Base-by-base conservation (phyloP, 768 basidiomycete genomes). In the Leucogyrophana mollusca region DNA sequence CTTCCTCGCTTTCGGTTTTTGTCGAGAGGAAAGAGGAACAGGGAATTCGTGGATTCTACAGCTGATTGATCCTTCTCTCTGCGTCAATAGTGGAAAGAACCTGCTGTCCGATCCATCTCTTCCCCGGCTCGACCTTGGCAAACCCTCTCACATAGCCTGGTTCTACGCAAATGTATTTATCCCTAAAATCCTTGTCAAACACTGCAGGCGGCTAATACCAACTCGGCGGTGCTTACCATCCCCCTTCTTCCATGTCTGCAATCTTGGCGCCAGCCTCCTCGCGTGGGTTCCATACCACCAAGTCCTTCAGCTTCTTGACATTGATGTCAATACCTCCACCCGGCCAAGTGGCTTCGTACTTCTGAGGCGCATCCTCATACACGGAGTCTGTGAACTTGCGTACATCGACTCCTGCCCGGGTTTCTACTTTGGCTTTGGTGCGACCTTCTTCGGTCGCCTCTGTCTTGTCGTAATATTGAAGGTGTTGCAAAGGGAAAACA, bases 241-340 rank as follows among this genome's bases (percentile, higher is more conserved):
- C 95, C 0, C 78, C 77, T 5, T 78, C 75, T 59, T 97, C 91
- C 91, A 99, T 92, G 60, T 99, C 95, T 10, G 65, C 81, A 8
- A 98, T 87, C 57, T 80, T 85, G 18, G 72, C 69, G 0, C 92
- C 92, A 10, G 65, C 73, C 49, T 76, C 80, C 24, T 71, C 73
- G 56, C 82, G 82, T 6, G 96, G 95, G 70, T 99, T 98, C 95
- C 96, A 98, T 33, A 95, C 70, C n/a, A 94, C 92, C 6, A 93
- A 79, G 49, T 92, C 85, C 58, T 83, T 85, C 52, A 90, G 69
- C 34, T 78, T 74, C n/a, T 47, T 61, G 14, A 76, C 72, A 48
- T 62, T 73, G 36, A 91, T 68, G 34, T 71, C 67, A 18, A 90
- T 47, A 0, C 77, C 74, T 4, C 80, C 82, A 2, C 63, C 74